phyloP scores from a whole-genome alignment of 768 basidiomycete species.

The Boletus subparvulus region DNA sequence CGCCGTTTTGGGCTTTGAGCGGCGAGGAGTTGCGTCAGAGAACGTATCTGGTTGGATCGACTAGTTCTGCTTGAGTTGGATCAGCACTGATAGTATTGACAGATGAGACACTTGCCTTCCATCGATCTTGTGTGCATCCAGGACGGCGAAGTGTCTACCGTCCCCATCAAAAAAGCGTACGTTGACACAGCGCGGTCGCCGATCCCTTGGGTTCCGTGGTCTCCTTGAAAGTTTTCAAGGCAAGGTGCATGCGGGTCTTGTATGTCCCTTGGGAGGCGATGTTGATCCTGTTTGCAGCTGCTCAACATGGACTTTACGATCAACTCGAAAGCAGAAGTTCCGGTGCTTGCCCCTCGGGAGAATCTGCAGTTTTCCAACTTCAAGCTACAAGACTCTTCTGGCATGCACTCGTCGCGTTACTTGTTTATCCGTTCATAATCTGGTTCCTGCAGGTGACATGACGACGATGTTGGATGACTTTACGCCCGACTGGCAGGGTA shows the following conservation, averaged over 20 bases:
- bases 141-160: constrained; percentile 56
- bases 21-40: constrained; percentile 72
- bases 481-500: constrained; percentile 78
- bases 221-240: constrained; percentile 74
- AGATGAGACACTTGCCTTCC: constrained; percentile 78
- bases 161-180: constrained; percentile 55
- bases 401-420: constrained; percentile 18
- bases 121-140: constrained; percentile 82
- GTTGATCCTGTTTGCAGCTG: constrained; percentile 44
- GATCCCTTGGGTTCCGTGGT: constrained; percentile 71
- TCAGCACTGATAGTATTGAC: constrained; percentile 4
- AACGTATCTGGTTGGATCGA: constrained; percentile 47
- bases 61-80: not conserved
- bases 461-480: constrained; percentile 63
- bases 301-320: constrained; percentile 95
- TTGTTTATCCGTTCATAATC: not conserved
- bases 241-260: constrained; percentile 46
- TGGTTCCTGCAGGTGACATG: constrained; percentile 42
- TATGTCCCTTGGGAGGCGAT: not conserved
- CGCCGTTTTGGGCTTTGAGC: constrained; percentile 77
- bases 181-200: constrained; percentile 68
- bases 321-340: constrained; percentile 91
- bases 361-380: constrained; percentile 70
- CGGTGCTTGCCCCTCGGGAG: constrained; percentile 93
- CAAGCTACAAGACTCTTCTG: constrained; percentile 43